These are phyloP conservation scores for Trichoderma orchidacearum DNA, from an alignment of 495 filamentous ascomycete species.

Conservation along the genomic window DNA sequence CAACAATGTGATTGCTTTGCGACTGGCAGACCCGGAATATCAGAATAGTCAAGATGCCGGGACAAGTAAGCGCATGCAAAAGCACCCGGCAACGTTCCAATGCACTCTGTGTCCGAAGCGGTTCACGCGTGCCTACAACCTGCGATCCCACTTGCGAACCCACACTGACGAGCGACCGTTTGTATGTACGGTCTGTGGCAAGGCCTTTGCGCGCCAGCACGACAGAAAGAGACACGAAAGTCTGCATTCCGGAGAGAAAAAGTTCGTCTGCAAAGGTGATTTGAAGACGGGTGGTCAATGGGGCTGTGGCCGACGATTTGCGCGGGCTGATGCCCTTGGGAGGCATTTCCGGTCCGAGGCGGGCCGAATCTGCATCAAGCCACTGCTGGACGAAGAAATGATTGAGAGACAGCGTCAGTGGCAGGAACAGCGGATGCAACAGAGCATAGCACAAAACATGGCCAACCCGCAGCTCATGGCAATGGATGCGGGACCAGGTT, in stretches of 20 bases:
- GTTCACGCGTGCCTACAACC: conserved; percentile 80
- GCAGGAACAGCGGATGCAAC: conserved; percentile 51
- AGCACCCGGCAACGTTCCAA: conserved; percentile 88
- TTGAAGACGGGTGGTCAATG: conserved; percentile 70
- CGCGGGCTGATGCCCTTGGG: conserved; percentile 86
- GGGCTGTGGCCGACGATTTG: conserved; percentile 90
- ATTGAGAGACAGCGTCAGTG: conserved; percentile 56
- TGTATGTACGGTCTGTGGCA: conserved; percentile 91
- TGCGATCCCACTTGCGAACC: conserved; percentile 82
- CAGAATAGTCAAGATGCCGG: conserved; percentile 49
- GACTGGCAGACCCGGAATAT: conserved; percentile 77
- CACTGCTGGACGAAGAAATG: conserved; percentile 80
- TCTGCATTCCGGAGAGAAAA: conserved; percentile 85
- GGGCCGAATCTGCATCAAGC: conserved; percentile 90
- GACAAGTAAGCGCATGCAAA: conserved; percentile 65
- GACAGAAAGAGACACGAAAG: conserved; percentile 88
- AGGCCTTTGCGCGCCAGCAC: conserved; percentile 90
- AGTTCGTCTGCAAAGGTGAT: conserved; percentile 89
- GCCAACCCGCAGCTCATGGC: conserved; percentile 34
- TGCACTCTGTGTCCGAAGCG: conserved; percentile 76
- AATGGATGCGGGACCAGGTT: conserved; percentile 24
- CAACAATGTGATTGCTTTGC: conserved; percentile 85
- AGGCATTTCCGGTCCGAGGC: conserved; percentile 97
- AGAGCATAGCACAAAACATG: conserved; percentile 28
- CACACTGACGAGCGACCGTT: conserved; percentile 90